These are phyloP conservation scores for Leishmania braziliensis DNA, from an alignment of 208 protist genomes.

Conservation along the genomic window DNA sequence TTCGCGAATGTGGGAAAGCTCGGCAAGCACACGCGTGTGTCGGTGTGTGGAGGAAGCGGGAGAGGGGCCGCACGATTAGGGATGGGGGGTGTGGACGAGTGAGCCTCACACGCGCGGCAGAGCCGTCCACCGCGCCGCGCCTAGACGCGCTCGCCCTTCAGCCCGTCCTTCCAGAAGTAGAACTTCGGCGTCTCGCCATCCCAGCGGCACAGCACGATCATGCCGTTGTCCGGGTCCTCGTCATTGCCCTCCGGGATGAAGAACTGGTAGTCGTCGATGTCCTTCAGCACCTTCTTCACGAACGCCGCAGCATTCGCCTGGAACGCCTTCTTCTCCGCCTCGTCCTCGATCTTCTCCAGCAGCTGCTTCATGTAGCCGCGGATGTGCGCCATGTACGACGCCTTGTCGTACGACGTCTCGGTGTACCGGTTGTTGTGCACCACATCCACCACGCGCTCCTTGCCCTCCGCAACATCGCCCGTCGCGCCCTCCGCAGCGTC, in stretches of 20 bases:
- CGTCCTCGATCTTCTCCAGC: conserved; percentile 82
- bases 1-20: not conserved
- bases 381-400: conserved; percentile 92
- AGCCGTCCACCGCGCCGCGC: not conserved
- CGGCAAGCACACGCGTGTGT: not conserved
- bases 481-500: conserved; percentile 85
- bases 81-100: not conserved
- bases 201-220: conserved; percentile 92
- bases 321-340: conserved; percentile 89
- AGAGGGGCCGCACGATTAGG: not conserved
- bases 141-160: conserved; percentile 88
- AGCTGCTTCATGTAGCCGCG: conserved; percentile 92
- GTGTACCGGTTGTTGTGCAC: conserved; percentile 92
- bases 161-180: conserved; percentile 92
- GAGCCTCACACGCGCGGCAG: not conserved
- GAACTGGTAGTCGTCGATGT: conserved; percentile 94
- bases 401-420: conserved; percentile 94
- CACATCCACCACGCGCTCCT: conserved; percentile 85
- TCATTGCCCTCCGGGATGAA: conserved; percentile 91
- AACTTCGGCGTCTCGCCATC: conserved; percentile 86
- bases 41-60: too few species aligned
- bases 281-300: conserved; percentile 92
- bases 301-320: conserved; percentile 84
- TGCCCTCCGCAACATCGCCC: conserved; percentile 78
- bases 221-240: conserved; percentile 90